Evolutionary conservation across 2,329 filamentous ascomycete genomes (phyloP).

Genomic region (Colletotrichum limetticola): DNA sequence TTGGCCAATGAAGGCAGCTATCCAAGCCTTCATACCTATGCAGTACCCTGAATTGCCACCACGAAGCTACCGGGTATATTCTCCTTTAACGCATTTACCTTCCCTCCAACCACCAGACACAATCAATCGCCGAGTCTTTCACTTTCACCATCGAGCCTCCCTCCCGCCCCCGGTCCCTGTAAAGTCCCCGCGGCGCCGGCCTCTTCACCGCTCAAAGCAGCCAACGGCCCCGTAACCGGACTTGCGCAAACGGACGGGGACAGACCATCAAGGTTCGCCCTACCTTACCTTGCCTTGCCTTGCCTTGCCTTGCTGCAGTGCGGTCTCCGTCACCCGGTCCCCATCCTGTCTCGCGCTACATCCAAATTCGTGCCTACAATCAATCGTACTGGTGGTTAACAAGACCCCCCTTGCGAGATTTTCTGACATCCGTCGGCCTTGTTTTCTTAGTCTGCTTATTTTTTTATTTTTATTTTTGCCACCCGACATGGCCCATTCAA

Average conservation of each 20-base stretch:
- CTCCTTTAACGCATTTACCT: not conserved
- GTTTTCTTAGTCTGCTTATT: not conserved
- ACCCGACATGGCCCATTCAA: not conserved
- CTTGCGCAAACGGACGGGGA: slow-evolving; percentile 22
- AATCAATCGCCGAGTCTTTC: slow-evolving; percentile 9
- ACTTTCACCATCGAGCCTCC: not conserved
- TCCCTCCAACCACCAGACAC: not conserved
- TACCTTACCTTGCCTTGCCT: not conserved
- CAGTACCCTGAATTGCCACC: slow-evolving; percentile 12
- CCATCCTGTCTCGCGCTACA: slow-evolving; percentile 9
- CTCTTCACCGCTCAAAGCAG: slow-evolving; percentile 34
- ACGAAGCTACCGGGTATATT: not conserved
- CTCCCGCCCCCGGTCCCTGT: slow-evolving; percentile 22
- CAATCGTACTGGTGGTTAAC: not conserved
- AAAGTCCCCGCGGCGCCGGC: slow-evolving; percentile 15
- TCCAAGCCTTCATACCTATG: not conserved
- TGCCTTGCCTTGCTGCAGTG: not conserved
- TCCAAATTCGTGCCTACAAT: not conserved
- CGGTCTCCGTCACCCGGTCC: not conserved
- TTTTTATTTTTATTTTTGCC: not conserved
- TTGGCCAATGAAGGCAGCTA: not conserved
- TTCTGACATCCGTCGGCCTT: not conserved
- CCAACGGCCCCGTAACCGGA: slow-evolving; percentile 22
- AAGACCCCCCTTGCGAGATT: slow-evolving; percentile 13
- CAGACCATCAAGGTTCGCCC: slow-evolving; percentile 26